Evolutionary conservation across 2,329 filamentous ascomycete species (phyloP).

Genomic region (Cercospora sesami): DNA sequence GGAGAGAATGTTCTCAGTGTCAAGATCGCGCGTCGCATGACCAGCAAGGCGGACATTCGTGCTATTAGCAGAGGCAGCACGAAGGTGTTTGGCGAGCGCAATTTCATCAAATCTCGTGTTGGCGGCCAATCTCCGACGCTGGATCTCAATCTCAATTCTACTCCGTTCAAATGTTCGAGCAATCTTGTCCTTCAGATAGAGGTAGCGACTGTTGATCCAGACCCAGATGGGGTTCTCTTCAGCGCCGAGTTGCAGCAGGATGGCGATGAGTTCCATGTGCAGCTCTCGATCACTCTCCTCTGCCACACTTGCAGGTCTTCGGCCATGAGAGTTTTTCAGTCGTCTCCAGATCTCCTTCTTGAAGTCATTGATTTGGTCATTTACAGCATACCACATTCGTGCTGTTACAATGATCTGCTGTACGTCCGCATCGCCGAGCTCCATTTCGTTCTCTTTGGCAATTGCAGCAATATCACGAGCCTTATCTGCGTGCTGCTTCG

Average conservation of each 20-base stretch:
- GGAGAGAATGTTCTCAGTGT: constrained; percentile 77
- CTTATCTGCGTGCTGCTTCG: constrained; percentile 78
- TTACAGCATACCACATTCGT: constrained; percentile 92
- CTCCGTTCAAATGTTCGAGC: constrained; percentile 77
- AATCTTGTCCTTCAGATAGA: constrained; percentile 85
- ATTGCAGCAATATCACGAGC: constrained; percentile 67
- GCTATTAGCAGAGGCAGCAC: constrained; percentile 54
- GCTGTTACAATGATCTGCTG: constrained; percentile 86
- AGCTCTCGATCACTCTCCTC: constrained; percentile 62
- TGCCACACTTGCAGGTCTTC: constrained; percentile 29
- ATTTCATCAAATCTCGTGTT: constrained; percentile 69
- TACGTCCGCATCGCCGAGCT: constrained; percentile 71
- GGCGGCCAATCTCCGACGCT: constrained; percentile 76
- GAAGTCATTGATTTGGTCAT: constrained; percentile 80
- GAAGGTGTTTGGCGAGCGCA: constrained; percentile 71
- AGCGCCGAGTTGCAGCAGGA: constrained; percentile 89
- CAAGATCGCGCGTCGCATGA: constrained; percentile 59
- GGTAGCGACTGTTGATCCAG: constrained; percentile 87
- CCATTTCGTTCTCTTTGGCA: constrained; percentile 49
- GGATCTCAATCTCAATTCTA: constrained; percentile 86
- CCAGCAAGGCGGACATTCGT: constrained; percentile 27
- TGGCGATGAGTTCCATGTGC: constrained; percentile 85
- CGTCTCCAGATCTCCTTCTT: constrained; percentile 88
- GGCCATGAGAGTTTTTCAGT: constrained; percentile 48
- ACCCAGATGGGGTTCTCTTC: constrained; percentile 96